A percentile compares a stretch with the other conserved stretches of the same genome.
These are phyloP conservation scores for Oryza glumipatula DNA, from an alignment of 176 grass and related monocot species.

Conservation along the genomic window DNA sequence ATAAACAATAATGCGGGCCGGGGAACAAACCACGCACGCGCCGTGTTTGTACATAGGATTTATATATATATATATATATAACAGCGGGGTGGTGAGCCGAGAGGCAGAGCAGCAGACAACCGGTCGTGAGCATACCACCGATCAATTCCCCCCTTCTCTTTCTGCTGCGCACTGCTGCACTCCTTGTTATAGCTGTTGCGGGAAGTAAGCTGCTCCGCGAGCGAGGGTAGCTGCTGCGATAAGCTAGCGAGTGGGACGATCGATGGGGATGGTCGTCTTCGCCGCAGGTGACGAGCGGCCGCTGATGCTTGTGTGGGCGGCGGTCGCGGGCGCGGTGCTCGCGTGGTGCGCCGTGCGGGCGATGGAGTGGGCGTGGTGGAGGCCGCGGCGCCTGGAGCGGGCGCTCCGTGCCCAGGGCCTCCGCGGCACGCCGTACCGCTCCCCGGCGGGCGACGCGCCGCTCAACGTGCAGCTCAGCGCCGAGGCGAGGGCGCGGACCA, in stretches of 20 bases:
- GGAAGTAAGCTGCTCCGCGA: no score
- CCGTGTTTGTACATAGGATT: not conserved
- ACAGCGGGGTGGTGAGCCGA: not conserved
- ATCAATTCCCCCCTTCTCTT: not conserved
- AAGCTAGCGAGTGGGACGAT: not conserved
- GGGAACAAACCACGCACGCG: not conserved
- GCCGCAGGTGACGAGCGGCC: not conserved
- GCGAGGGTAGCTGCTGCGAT: not conserved
- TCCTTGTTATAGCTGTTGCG: no score
- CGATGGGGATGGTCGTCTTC: not conserved
- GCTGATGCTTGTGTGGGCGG: slow-evolving; percentile 10
- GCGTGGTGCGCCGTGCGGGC: slow-evolving; percentile 49
- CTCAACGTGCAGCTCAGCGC: slow-evolving; percentile 46
- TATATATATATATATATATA: not conserved
- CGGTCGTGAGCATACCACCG: not conserved
- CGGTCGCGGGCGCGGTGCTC: not conserved
- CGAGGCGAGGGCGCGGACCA: slow-evolving; percentile 53
- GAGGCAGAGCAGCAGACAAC: not conserved
- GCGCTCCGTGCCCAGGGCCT: slow-evolving; percentile 65
- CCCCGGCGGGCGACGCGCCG: slow-evolving; percentile 52
- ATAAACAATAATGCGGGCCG: not conserved
- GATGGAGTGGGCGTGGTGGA: slow-evolving; percentile 68
- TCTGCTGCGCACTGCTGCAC: not conserved
- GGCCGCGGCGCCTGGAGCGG: slow-evolving; percentile 45
- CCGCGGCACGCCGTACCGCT: slow-evolving; percentile 55